A percentile compares a stretch with the other conserved stretches of the same genome.
Conservation (phyloP, 2,329 filamentous ascomycete genomes). For the Hypoxylon sp. region DNA sequence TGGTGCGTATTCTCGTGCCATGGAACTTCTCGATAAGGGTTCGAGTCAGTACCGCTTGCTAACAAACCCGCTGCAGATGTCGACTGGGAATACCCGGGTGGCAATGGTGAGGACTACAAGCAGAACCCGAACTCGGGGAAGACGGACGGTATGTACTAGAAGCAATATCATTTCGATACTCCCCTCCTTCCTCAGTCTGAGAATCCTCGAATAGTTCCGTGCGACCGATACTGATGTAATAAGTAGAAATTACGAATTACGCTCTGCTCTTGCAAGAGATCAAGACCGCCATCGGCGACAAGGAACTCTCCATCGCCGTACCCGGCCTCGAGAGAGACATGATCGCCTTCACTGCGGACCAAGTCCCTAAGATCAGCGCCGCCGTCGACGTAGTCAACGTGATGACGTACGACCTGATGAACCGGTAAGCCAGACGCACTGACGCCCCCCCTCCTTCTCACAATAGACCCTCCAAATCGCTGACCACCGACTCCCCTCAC, state of each 20-base stretch:
- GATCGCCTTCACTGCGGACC: constrained; percentile 72
- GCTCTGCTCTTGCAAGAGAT: constrained; percentile 70
- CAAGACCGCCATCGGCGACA: constrained; percentile 68
- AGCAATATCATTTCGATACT: too few relatives aligned
- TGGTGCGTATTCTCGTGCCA: constrained; percentile 54
- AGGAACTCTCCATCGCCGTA: constrained; percentile 75
- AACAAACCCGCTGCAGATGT: constrained; percentile 55
- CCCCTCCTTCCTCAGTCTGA: too few relatives aligned
- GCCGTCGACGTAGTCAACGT: constrained; percentile 75
- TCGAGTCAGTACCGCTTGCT: too few relatives aligned
- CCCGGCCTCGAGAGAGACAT: constrained; percentile 74
- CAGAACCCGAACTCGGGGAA: constrained; percentile 70
- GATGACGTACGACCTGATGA: constrained; percentile 54
- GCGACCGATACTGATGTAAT: too few relatives aligned
- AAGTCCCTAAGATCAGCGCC: constrained; percentile 67
- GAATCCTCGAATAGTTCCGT: too few relatives aligned
- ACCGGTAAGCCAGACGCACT: constrained; percentile 32
- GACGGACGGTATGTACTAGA: constrained; percentile 57
- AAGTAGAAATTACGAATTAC: constrained; percentile 67
- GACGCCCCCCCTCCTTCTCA: background rate
- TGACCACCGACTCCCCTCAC: too few relatives aligned
- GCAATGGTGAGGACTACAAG: constrained; percentile 79
- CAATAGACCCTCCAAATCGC: too few relatives aligned
- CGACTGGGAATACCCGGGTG: constrained; percentile 74
- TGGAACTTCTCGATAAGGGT: too few relatives aligned